phyloP scores from a whole-genome alignment of 176 grass and related monocot species.

The Oryza meyeriana region DNA sequence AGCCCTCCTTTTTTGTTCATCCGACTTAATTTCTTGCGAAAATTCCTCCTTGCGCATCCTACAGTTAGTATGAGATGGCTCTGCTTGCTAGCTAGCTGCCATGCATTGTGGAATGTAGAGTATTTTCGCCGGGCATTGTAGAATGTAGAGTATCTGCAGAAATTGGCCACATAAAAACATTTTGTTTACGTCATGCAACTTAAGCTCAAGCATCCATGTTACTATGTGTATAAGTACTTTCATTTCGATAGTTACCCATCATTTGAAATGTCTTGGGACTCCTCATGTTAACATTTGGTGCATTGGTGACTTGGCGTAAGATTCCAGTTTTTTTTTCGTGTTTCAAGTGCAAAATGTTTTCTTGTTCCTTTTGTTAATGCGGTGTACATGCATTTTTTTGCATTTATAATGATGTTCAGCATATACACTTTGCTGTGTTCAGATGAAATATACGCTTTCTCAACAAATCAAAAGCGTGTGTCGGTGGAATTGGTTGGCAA shows the following conservation, averaged over 20 bases:
- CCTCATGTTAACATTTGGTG: not conserved
- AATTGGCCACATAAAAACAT: not conserved
- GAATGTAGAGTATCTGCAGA: not conserved
- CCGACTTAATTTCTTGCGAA: not conserved
- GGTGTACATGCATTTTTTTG: not conserved
- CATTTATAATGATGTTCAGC: not conserved
- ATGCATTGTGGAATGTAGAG: not conserved
- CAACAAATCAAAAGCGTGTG: conserved; percentile 75
- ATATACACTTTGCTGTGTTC: not conserved
- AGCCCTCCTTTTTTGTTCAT: not conserved
- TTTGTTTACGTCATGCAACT: not conserved
- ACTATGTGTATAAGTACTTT: too few relatives aligned
- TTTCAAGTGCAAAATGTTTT: not conserved
- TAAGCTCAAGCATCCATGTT: too few relatives aligned
- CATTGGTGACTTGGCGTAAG: not conserved
- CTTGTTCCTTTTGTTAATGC: not conserved
- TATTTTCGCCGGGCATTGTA: too few relatives aligned
- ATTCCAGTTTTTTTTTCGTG: not conserved
- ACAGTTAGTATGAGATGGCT: not conserved
- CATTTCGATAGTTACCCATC: not conserved
- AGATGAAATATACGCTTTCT: conserved; percentile 97
- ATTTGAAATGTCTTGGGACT: not conserved
- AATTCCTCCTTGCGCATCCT: not conserved
- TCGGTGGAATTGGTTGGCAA: conserved; percentile 77
- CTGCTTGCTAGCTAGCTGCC: not conserved